A percentile compares a stretch with the other conserved stretches of the same genome.
These are phyloP conservation scores for Sclerotinia borealis DNA, from an alignment of 2,329 filamentous ascomycete species.

Conservation along the genomic window DNA sequence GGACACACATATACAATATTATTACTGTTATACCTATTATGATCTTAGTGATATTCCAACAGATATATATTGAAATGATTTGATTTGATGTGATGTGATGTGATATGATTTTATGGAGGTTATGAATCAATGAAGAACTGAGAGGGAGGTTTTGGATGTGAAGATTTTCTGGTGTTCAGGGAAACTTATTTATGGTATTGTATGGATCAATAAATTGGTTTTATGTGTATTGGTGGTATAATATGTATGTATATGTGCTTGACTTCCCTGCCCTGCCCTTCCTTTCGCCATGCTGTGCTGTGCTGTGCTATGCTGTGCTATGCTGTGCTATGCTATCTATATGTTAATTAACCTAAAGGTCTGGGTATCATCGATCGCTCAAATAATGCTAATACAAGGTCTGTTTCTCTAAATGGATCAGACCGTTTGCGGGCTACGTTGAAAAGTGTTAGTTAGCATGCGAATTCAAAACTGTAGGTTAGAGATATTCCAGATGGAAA, in stretches of 20 bases:
- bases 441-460: slow-evolving; percentile 13
- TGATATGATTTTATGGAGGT: too few relatives aligned
- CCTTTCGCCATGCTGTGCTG: neutral
- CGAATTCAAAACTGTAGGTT: neutral
- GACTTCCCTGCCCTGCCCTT: too few relatives aligned
- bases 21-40: too few relatives aligned
- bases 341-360: neutral
- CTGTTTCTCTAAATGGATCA: slow-evolving; percentile 54
- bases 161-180: too few relatives aligned
- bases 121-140: too few relatives aligned
- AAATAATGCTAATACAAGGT: slow-evolving; percentile 15
- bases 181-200: neutral
- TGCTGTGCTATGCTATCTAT: neutral
- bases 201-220: neutral
- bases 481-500: slow-evolving; percentile 6
- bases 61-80: too few relatives aligned
- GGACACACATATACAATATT: too few relatives aligned
- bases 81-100: too few relatives aligned
- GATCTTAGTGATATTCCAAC: too few relatives aligned
- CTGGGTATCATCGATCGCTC: neutral
- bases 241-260: neutral
- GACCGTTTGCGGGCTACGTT: slow-evolving; percentile 53
- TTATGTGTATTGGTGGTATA: too few relatives aligned
- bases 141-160: too few relatives aligned
- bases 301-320: neutral